Base-by-base conservation (phyloP, 2,329 filamentous ascomycete species). In the Thelonectria blattea region DNA sequence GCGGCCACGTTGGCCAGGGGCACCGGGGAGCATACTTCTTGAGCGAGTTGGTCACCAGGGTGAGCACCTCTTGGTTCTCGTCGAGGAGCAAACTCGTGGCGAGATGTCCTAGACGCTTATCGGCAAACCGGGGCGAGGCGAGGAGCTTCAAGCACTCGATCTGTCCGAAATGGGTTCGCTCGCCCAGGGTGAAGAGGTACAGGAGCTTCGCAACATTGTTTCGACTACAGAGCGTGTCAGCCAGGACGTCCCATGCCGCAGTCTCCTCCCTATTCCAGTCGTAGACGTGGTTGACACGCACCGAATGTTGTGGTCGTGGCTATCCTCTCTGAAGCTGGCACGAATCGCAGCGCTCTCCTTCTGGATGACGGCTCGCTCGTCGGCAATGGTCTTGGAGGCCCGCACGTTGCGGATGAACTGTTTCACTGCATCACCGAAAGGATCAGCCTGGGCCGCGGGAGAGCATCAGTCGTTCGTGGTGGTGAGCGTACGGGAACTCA, bases 331-430 rank as follows among this genome's bases (percentile, higher is more conserved):
- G 77, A 99, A 99, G 80, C 94, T 98, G 69, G 95, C 93, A 79
- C 95, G 87, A 75, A 99, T 99, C 49, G 94, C 92, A 60, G 95
- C 95, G 79, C 95, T 99, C 82, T 99, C 95, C 80, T 99, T 99
- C 74, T 98, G 95, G 65, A 99, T 96, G 58, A 99, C 95, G 53
- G 95, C 94, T 75, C 95, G 89, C 82, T 99, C 95, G 80, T 99
- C 95, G 76, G 96, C 96, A 75, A 99, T 97, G 37, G 95, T 99
- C 83, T 99, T 99, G 62, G 95, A 93, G 63, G 95, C 94, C 76
- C 95, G 92, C 75, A 99, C 95, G 80, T 97, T 98, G 76, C 95
- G 93, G 79, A 99, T 99, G 81, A 99, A 99, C 81, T 98, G 95
- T 83, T 99, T 99, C 77, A 99, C 95, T 98, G 74, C 61, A 66